Evolutionary conservation across 2,329 filamentous ascomycete genomes (phyloP), one percentile per base, ranked within the genome.

Genomic region (Fusarium circinatum): DNA sequence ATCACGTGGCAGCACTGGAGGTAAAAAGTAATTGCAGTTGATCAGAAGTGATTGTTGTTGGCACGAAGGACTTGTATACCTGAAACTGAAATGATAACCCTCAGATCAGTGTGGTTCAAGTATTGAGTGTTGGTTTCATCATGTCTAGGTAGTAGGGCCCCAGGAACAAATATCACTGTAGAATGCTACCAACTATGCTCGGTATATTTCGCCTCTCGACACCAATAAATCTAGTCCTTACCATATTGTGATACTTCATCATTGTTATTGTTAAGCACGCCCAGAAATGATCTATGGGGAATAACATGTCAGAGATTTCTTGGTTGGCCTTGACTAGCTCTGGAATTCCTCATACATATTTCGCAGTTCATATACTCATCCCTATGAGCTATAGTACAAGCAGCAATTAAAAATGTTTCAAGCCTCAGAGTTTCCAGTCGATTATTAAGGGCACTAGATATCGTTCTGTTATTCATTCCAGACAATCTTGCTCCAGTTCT

Each of bases 381-480:
- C 30, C 14, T 34, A 34, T 34, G 14, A 34, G 32, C 20, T 51
- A 51, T 20, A 8, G 9, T 20, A 24, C 48, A 24, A 24, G 30
- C 11, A 24, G n/a, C 6, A 52, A 26, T 36, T 36, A 13, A 26
- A 34, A 24, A 2, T 3, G 24, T 26, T 34, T 15, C 13, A 34
- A 20, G 6, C 13, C 13, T 26, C 30, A 34, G 3, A 34, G 1
- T 6, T 3, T 34, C 3, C 17, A 11, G 0, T 20, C 13, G 10
- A 6, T 7, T 52, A 2, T 8, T 34, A 18, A 20, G n/a, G n/a
- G 6, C 9, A 34, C 17, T 2, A 11, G 14, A 8, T 20, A 15
- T 5, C 15, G 6, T 18, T 39, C 8, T 13, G 28, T 3, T 22
- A 1, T 39, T 17, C 20, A n/a, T 28, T n/a, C 24, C 22, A 14